Conservation (phyloP, 352 stramenopile genomes). For the Plasmopara muralis region DNA sequence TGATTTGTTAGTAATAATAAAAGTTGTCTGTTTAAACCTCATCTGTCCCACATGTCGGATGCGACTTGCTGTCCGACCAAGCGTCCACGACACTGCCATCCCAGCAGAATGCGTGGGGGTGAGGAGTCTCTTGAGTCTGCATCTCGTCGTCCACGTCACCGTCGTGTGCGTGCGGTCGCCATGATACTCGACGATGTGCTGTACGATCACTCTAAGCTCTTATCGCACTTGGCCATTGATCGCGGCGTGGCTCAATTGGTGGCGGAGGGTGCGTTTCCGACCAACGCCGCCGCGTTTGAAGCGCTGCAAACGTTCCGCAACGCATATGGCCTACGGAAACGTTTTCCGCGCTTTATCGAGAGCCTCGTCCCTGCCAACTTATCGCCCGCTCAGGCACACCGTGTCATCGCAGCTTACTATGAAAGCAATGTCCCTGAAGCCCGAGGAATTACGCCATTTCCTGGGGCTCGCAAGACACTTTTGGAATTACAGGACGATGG, state of each 20-base stretch:
- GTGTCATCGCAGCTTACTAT: conserved; percentile 72
- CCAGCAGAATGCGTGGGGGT: conserved; percentile 19
- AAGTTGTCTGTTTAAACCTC: neutral
- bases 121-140: conserved; percentile 1
- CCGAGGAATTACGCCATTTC: conserved; percentile 60
- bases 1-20: neutral
- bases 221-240: conserved; percentile 75
- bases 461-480: conserved; percentile 41
- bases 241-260: conserved; percentile 70
- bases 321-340: conserved; percentile 76
- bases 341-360: conserved; percentile 79
- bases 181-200: conserved; percentile 86
- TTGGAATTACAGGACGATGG: conserved; percentile 41
- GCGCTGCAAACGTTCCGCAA: conserved; percentile 76
- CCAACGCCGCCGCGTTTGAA: conserved; percentile 54
- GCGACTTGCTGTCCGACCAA: conserved; percentile 11
- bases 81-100: conserved; percentile 15
- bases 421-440: conserved; percentile 70
- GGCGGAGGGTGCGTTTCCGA: conserved; percentile 58
- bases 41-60: conserved; percentile 4
- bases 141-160: conserved; percentile 4
- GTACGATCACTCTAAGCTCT: conserved; percentile 76
- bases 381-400: conserved; percentile 34
- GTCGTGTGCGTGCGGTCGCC: conserved; percentile 68
- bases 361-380: conserved; percentile 56